Percentiles rank a stretch among this genome's conserved stretches.
phyloP scores from a whole-genome alignment of 768 basidiomycete genomes.

The Termitomyces heimii region DNA sequence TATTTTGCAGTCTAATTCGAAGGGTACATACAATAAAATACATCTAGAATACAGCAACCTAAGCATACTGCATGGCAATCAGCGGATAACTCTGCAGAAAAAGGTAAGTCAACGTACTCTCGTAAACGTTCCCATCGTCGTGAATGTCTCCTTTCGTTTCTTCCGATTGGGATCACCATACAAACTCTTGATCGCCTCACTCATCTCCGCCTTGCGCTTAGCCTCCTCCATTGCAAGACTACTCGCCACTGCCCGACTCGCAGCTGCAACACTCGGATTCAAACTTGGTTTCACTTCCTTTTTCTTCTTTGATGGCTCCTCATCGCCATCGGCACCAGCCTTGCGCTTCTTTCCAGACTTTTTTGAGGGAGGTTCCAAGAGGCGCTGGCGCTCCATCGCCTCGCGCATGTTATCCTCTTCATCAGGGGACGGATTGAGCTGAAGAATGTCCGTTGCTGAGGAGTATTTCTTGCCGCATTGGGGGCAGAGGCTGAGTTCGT shows the following conservation, averaged over 20 bases:
- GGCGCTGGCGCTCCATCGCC: slow-evolving; percentile 52
- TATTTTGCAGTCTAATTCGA: neutral
- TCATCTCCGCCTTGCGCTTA: slow-evolving; percentile 81
- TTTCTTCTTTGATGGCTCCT: slow-evolving; percentile 42
- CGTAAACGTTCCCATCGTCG: slow-evolving; percentile 90
- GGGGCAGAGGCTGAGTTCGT: slow-evolving; percentile 58
- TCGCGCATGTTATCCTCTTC: slow-evolving; percentile 55
- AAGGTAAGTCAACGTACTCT: slow-evolving; percentile 50
- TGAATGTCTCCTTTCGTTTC: slow-evolving; percentile 77
- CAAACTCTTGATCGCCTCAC: slow-evolving; percentile 76
- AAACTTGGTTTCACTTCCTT: slow-evolving; percentile 31
- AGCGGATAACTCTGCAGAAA: neutral
- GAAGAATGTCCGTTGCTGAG: slow-evolving; percentile 44
- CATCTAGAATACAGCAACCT: slow-evolving; percentile 6
- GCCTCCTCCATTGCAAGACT: slow-evolving; percentile 78
- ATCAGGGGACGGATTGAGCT: slow-evolving; percentile 66
- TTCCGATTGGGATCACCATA: slow-evolving; percentile 55
- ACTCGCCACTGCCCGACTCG: slow-evolving; percentile 61
- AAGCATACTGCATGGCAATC: slow-evolving; percentile 9
- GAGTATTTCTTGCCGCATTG: slow-evolving; percentile 73
- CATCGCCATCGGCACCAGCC: slow-evolving; percentile 21
- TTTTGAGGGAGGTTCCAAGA: slow-evolving; percentile 44
- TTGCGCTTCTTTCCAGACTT: slow-evolving; percentile 56
- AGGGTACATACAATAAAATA: slow-evolving; percentile 2
- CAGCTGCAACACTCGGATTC: slow-evolving; percentile 49